A percentile compares a stretch with the other conserved stretches of the same genome.
These are phyloP conservation scores for Filosporella fistucella DNA, from an alignment of 495 filamentous ascomycete species.

Conservation along the genomic window DNA sequence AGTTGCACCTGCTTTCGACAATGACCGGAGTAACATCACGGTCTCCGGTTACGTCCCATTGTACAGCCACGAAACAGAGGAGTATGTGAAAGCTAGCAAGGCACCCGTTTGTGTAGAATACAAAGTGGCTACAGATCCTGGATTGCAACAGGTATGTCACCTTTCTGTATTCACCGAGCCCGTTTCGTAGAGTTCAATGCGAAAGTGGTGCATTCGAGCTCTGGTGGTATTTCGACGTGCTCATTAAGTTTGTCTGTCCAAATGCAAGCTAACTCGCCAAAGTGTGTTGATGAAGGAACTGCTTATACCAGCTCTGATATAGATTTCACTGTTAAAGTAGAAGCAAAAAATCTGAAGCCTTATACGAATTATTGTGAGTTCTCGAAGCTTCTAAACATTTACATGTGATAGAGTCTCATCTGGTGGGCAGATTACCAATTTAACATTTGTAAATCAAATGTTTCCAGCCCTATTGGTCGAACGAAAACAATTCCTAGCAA, in stretches of 20 bases:
- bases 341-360: slow-evolving; percentile 51
- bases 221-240: too few relatives aligned
- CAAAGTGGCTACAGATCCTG: slow-evolving; percentile 35
- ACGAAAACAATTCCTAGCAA: slow-evolving; percentile 49
- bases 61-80: slow-evolving; percentile 35
- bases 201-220: too few relatives aligned
- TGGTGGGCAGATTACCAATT: slow-evolving; percentile 43
- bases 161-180: too few relatives aligned
- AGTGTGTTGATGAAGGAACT: slow-evolving; percentile 39
- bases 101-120: slow-evolving; percentile 45
- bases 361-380: slow-evolving; percentile 34
- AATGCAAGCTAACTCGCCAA: too few relatives aligned
- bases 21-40: slow-evolving; percentile 51
- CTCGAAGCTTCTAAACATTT: background rate
- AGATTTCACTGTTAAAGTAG: slow-evolving; percentile 68
- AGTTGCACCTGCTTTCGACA: slow-evolving; percentile 48
- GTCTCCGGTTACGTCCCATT: slow-evolving; percentile 44
- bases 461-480: slow-evolving; percentile 40
- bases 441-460: slow-evolving; percentile 43
- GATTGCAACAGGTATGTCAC: slow-evolving; percentile 32
- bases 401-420: background rate
- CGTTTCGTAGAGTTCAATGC: too few relatives aligned
- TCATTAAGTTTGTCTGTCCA: too few relatives aligned
- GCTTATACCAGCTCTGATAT: slow-evolving; percentile 63
- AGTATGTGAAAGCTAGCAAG: slow-evolving; percentile 45